Evolutionary conservation across 2,329 filamentous ascomycete species (phyloP).

Genomic region (Chrysosporium queenslandicum): DNA sequence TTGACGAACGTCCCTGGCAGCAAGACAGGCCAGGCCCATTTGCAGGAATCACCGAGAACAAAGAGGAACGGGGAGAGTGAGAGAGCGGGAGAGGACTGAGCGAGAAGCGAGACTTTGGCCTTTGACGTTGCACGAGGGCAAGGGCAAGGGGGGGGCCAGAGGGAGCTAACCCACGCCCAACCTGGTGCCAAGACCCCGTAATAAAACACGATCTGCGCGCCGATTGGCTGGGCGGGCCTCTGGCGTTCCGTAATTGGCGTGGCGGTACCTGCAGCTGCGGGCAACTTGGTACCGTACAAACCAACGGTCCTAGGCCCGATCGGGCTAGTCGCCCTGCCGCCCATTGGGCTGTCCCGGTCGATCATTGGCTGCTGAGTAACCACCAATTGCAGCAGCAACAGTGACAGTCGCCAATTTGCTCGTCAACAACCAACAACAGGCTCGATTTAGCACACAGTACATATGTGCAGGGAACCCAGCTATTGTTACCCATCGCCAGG

Average conservation of each 20-base stretch:
- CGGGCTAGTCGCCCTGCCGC: not conserved
- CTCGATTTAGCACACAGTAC: no score
- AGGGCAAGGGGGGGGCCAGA: not conserved
- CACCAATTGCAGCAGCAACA: not conserved
- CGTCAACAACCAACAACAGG: not conserved
- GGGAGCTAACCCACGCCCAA: not conserved
- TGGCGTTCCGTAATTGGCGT: not conserved
- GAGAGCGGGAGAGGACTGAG: not conserved
- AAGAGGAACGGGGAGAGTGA: not conserved
- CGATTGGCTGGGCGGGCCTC: not conserved
- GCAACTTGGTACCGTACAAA: not conserved
- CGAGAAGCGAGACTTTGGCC: not conserved
- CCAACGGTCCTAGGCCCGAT: not conserved
- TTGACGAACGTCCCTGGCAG: constrained; percentile 1
- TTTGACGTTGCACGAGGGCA: constrained; percentile 9
- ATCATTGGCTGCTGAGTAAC: constrained; percentile 2
- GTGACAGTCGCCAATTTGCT: not conserved
- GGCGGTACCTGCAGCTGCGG: constrained; percentile 9
- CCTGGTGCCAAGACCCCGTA: constrained; percentile 9
- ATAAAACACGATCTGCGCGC: constrained; percentile 7
- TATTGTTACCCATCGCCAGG: not conserved
- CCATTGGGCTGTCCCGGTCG: not conserved
- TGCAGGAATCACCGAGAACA: not conserved
- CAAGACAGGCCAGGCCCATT: constrained; percentile 1
- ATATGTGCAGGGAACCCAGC: not conserved